Base-by-base conservation (phyloP, 2,329 filamentous ascomycete genomes). In the Fusarium begoniae region DNA sequence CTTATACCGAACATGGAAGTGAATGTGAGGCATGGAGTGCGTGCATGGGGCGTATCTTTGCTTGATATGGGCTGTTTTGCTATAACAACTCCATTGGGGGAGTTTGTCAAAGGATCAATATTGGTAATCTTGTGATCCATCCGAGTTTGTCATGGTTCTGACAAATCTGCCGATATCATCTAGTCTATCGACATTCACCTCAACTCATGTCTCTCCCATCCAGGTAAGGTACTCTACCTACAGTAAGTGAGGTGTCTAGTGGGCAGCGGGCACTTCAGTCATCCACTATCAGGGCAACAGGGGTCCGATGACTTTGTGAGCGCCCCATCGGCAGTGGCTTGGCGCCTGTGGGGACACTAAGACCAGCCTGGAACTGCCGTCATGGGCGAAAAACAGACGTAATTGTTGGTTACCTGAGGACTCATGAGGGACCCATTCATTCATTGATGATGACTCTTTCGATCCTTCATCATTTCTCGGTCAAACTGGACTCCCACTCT, bases 371-470 rank as follows among this genome's bases (percentile, higher is more conserved):
- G 62, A 67, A 57, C 60, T 61, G 50, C 53, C 68, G 59, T 69
- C 69, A 72, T 72, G 40, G 47, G 24, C 37, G 18, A 56, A 59
- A 70, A 66, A 28, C 30, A 70, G 40, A 47, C 58, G 63, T 63
- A 62, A 63, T 51, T 53, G 44, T 63, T 63, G 66, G 57, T 56
- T 69, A 69, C 65, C 66, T 69, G 45, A 59, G 66, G 47, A 66
- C 59, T 70, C 66, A 66, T 61, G 58, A 58, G 37, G 54, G 65
- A 65, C 59, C 54, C 32, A 17, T 35, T 35, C 59, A 58, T 63
- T 41, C 22, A 57, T 58, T 51, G 47, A 74, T 69, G 72, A 74
- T 74, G 71, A 74, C 67, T 74, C 72, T 74, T 69, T 60, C 47
- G 43, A 72, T 59, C 48, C 56, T 55, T 66, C 54, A 54, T 60